Base-by-base conservation (phyloP, 2,329 filamentous ascomycete species). In the Talaromyces piceae region DNA sequence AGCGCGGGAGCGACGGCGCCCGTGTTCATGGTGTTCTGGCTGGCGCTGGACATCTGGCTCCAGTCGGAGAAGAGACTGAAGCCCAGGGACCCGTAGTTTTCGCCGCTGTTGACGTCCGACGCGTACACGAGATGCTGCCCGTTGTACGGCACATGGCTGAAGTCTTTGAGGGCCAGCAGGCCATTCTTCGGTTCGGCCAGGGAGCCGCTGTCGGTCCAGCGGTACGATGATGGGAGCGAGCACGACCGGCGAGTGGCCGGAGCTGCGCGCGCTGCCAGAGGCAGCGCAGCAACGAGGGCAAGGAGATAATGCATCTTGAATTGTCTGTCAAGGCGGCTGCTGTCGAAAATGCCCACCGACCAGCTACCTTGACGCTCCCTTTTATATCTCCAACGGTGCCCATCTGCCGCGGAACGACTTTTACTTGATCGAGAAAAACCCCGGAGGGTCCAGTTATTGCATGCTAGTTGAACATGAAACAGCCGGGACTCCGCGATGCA, bases 121-220 rank as follows among this genome's bases (percentile, higher is more conserved):
- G 69, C 81, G 59, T 85, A 86, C 2, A 85, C 81, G 5, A 85
- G 73, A 55, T 83, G 72, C 63, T 82, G 62, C 49, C 74, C 77
- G 28, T 84, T 78, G 70, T 80, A 80, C 1, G 68, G 61, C 18
- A 74, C 75, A 49, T 63, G 60, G 22, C 77, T 82, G 66, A 85
- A 84, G 66, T 86, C 82, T 61, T 86, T 86, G 58, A 86, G 72
- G 3, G 79, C 70, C 2, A 67, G 70, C 78, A 77, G 81, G 16
- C 78, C 78, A 1, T 67, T 67, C 57, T 75, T 74, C 0, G 81
- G 80, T 4, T 68, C 59, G 1, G 79, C 77, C 6, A 84, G 69
- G 2, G 71, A 55, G 2, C 65, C 72, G 5, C 73, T 76, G 9
- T 77, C 79, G 28, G 73, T 76, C 79, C 80, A 83, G 41, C 65